Conservation (phyloP, 768 basidiomycete genomes). For the Pleurotus sapidus region DNA sequence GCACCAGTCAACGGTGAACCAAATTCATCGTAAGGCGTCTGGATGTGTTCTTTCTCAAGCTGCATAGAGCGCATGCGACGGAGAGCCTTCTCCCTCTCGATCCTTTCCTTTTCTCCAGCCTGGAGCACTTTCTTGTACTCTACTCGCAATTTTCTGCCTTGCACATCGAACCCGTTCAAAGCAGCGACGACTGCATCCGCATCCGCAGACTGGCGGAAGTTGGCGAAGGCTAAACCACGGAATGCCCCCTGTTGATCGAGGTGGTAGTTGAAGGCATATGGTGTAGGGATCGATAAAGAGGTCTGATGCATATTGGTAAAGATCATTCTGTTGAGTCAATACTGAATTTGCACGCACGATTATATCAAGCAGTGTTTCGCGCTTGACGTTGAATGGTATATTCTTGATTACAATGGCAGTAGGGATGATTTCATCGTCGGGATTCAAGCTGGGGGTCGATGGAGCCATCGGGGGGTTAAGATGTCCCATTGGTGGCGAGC, state of each 20-base stretch:
- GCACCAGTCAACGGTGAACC: constrained; percentile 56
- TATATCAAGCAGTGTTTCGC: constrained; percentile 93
- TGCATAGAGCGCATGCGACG: constrained; percentile 98
- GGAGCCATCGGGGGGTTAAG: constrained; percentile 43
- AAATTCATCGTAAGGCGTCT: constrained; percentile 72
- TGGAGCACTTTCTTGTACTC: constrained; percentile 99
- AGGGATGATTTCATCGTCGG: constrained; percentile 93
- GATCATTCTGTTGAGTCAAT: constrained; percentile 7
- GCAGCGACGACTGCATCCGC: constrained; percentile 96
- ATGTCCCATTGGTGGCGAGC: constrained; percentile 67
- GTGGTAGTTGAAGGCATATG: constrained; percentile 99
- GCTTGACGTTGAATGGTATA: constrained; percentile 98
- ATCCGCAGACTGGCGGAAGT: constrained; percentile 88
- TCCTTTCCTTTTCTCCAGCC: constrained; percentile 97
- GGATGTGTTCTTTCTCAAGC: constrained; percentile 82
- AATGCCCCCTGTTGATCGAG: constrained; percentile 95
- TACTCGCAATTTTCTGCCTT: constrained; percentile 95
- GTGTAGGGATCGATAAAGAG: constrained; percentile 90
- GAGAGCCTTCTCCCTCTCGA: constrained; percentile 97
- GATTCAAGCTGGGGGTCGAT: constrained; percentile 47
- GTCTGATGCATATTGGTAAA: constrained; percentile 44
- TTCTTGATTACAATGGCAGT: constrained; percentile 99
- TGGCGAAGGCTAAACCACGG: constrained; percentile 97
- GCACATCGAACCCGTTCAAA: constrained; percentile 93
- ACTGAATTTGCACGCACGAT: constrained; percentile 45